Evolutionary conservation across 495 filamentous ascomycete genomes (phyloP).

Genomic region (Parathielavia appendiculata): DNA sequence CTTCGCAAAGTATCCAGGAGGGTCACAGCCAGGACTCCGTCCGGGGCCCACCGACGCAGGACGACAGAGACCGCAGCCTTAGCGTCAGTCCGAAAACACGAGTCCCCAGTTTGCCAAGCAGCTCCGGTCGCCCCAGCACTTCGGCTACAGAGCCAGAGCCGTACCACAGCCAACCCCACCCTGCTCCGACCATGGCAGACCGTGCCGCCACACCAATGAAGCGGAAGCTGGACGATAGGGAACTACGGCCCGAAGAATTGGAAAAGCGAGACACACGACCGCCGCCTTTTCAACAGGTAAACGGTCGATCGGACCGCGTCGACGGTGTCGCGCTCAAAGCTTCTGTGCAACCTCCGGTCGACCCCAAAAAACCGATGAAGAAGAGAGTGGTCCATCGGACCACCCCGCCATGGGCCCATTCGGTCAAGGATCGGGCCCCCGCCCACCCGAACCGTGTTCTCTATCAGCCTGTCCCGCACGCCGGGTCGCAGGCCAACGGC

Average conservation of each 20-base stretch:
- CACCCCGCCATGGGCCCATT: slow-evolving; percentile 45
- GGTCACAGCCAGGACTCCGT: slow-evolving; percentile 31
- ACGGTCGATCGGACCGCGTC: slow-evolving; percentile 33
- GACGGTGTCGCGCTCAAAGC: slow-evolving; percentile 16
- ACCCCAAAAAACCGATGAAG: slow-evolving; percentile 28
- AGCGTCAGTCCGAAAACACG: slow-evolving; percentile 63
- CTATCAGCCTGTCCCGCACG: slow-evolving; percentile 30
- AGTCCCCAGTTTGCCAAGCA: slow-evolving; percentile 48
- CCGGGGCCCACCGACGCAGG: slow-evolving; percentile 38
- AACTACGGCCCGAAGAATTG: slow-evolving; percentile 40
- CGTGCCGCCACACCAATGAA: slow-evolving; percentile 42
- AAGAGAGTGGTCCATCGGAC: slow-evolving; percentile 34
- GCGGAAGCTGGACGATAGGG: slow-evolving; percentile 51
- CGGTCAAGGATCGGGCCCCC: slow-evolving; percentile 24
- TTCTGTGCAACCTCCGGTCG: slow-evolving; percentile 20
- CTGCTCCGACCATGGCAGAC: slow-evolving; percentile 31
- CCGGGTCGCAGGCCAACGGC: slow-evolving; percentile 34
- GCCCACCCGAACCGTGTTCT: slow-evolving; percentile 37
- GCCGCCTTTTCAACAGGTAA: slow-evolving; percentile 37
- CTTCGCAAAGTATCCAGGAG: slow-evolving; percentile 41
- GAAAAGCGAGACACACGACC: slow-evolving; percentile 41
- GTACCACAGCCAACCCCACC: slow-evolving; percentile 31
- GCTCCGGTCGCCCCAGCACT: slow-evolving; percentile 36
- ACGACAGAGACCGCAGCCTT: slow-evolving; percentile 54
- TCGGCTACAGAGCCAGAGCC: slow-evolving; percentile 41